A percentile compares a stretch with the other conserved stretches of the same genome.
Conservation (phyloP, 306 rosid species). For the Malus fusca region DNA sequence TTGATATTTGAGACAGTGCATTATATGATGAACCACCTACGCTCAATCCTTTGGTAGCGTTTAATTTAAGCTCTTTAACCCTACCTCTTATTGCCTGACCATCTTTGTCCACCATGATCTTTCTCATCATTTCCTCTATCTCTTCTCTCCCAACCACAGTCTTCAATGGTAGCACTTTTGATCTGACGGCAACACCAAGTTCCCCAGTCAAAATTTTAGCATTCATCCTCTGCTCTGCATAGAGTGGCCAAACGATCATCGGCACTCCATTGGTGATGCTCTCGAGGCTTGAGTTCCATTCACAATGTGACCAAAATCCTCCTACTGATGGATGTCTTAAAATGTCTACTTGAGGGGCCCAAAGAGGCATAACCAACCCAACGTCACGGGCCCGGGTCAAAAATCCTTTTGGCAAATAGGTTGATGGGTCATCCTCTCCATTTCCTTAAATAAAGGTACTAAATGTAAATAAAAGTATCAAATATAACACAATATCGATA, state of each 20-base stretch:
- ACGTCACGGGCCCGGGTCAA: constrained; percentile 6
- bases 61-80: constrained; percentile 13
- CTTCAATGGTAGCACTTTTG: constrained; percentile 6
- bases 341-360: constrained; percentile 42
- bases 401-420: constrained; percentile 49
- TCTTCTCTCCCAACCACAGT: constrained; percentile 22
- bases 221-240: constrained; percentile 55
- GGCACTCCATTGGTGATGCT: constrained; percentile 42
- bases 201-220: constrained; percentile 38
- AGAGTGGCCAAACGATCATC: constrained; percentile 48
- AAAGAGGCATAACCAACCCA: constrained; percentile 18
- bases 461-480: neutral
- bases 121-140: constrained; percentile 33
- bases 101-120: constrained; percentile 33
- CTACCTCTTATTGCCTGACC: constrained; percentile 9
- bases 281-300: constrained; percentile 44
- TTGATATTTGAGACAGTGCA: constrained; percentile 5
- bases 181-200: constrained; percentile 18
- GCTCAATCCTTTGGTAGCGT: constrained; percentile 24
- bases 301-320: constrained; percentile 43
- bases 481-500: too few relatives aligned
- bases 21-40: constrained; percentile 24
- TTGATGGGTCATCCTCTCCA: neutral
- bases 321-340: constrained; percentile 35
- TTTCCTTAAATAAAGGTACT: neutral